Percentiles rank a stretch among this genome's conserved stretches.
Conservation (phyloP, 2,329 filamentous ascomycete genomes). For the Aaosphaeria pasadenensis region DNA sequence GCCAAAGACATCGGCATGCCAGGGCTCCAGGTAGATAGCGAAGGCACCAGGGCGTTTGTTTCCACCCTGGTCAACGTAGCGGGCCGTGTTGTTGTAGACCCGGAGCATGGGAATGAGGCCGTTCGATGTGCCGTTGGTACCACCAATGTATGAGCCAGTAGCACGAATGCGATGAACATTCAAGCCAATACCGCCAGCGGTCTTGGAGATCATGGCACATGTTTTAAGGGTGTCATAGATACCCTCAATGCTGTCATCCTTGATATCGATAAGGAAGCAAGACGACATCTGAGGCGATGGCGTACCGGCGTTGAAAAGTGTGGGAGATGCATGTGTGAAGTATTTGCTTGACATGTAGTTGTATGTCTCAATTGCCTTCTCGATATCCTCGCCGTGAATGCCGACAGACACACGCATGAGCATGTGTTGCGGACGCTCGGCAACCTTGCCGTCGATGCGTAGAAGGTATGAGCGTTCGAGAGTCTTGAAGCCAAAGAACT, state of each 20-base stretch:
- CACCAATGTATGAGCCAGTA: conserved; percentile 95
- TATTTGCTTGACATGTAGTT: conserved; percentile 98
- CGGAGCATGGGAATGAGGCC: conserved; percentile 97
- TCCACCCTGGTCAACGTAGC: conserved; percentile 97
- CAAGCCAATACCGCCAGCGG: conserved; percentile 94
- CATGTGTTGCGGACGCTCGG: conserved; percentile 97
- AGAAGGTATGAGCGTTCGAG: conserved; percentile 96
- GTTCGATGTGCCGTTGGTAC: conserved; percentile 97
- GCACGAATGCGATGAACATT: conserved; percentile 96
- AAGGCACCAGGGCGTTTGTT: conserved; percentile 99
- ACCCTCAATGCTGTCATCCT: conserved; percentile 98
- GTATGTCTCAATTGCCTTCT: conserved; percentile 95
- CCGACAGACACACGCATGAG: conserved; percentile 99
- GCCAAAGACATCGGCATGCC: conserved; percentile 96
- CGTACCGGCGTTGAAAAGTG: conserved; percentile 96
- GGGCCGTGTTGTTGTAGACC: conserved; percentile 98
- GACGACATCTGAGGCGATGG: conserved; percentile 93
- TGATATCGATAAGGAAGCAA: conserved; percentile 99
- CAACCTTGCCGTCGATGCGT: conserved; percentile 92
- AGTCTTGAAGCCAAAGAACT: conserved; percentile 99
- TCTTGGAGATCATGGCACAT: conserved; percentile 99
- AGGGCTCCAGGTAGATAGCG: conserved; percentile 97
- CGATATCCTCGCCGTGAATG: conserved; percentile 92
- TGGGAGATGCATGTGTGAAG: conserved; percentile 97
- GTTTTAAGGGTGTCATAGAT: conserved; percentile 99